Evolutionary conservation across 805 yeast species (phyloP), one percentile per base, ranked within the genome.

Genomic region (Candida fluviatilis): DNA sequence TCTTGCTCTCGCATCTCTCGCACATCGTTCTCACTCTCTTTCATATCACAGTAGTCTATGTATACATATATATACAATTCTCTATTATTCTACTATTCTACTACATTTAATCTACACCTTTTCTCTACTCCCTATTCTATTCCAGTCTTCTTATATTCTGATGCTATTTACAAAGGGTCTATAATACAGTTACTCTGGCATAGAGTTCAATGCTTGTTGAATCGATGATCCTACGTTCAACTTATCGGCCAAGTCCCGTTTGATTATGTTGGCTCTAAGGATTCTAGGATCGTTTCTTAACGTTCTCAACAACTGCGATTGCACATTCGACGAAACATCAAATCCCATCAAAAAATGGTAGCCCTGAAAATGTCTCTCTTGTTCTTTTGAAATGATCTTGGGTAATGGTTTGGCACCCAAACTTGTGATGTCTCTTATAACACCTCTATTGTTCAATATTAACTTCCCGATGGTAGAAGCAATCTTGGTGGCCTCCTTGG

Each of bases 261-360:
- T 86, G 38, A 84, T 72, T 26, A 90, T 72, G 40, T 78, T 76
- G 16, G 91, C 78, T 56, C 96, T 76, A 42, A 91, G 77, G 46
- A 93, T 83, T 65, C 98, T 82, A 19, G 98, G 97, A 60, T 91
- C 99, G 43, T 80, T 76, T 52, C 82, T 80, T 47, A 91, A 64
- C 3, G 93, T 79, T 64, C 95, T 76, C 46, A 81, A 64, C 41
- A 93, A 78, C 64, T 89, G 95, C 35, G 82, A 76, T 60, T 91
- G 97, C 6, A 87, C 97, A 26, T 83, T 80, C 12, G 91, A 75
- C 32, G 93, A 82, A 1, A 89, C 75, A 58, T 93, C 98, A 57
- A 91, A 93, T 15, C 85, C 70, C 80, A 91, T 78, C 41, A 84
- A 62, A 53, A 93, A 91, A 51, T 87, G 90, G 41, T 84, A 82